Evolutionary conservation across 1,284 basidiomycete genomes (phyloP).

Genomic region (Marasmius sp.): DNA sequence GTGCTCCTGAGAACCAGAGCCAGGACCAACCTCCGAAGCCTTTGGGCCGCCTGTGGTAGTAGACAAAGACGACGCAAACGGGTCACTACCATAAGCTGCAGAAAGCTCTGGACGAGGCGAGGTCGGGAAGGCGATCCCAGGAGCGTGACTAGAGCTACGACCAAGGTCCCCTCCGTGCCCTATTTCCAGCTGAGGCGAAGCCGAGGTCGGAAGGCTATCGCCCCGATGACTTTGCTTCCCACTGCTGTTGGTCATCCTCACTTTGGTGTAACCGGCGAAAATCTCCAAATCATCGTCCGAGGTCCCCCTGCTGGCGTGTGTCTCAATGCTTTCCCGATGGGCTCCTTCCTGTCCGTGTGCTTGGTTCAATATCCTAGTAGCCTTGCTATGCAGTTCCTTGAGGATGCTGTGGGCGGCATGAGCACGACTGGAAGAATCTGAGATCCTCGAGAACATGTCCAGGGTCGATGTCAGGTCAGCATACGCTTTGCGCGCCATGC

Average conservation of each 20-base stretch:
- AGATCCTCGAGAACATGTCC: constrained; percentile 2
- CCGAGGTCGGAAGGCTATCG: too few species aligned
- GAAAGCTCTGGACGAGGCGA: too few species aligned
- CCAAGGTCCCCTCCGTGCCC: not conserved
- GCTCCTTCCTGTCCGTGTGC: not conserved
- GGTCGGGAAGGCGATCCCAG: too few species aligned
- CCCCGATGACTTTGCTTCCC: too few species aligned
- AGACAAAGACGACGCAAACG: too few species aligned
- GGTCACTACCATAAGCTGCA: too few species aligned
- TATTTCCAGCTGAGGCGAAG: not conserved
- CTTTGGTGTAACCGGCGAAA: not conserved
- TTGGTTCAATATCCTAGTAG: not conserved
- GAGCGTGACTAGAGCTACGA: too few species aligned
- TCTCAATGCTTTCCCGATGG: not conserved
- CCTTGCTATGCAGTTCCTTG: not conserved
- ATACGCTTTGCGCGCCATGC: constrained; percentile 5
- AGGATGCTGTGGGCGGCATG: not conserved
- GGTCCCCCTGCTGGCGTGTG: too few species aligned
- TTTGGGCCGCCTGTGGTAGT: too few species aligned
- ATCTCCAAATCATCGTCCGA: not conserved
- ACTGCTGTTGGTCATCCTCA: not conserved
- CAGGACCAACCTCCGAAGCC: too few species aligned
- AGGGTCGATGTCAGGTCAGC: constrained; percentile 2
- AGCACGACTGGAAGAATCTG: not conserved
- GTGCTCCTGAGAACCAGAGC: too few species aligned